Evolutionary conservation across 2,329 filamentous ascomycete genomes (phyloP).

Genomic region (Calonectria crousiana): DNA sequence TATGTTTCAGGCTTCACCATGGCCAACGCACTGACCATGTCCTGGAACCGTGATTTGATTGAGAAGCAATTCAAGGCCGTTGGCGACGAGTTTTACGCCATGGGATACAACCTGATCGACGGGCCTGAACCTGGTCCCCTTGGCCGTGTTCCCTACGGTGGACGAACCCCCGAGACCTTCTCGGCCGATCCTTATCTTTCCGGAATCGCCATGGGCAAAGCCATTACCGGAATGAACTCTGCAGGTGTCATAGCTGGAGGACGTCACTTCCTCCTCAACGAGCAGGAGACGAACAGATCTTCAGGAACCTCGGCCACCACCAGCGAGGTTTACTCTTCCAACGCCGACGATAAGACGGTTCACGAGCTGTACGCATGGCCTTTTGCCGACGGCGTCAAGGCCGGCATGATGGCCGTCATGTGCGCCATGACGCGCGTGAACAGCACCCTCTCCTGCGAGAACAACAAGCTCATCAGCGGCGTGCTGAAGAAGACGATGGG

Average conservation of each 20-base stretch:
- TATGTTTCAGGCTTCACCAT: slow-evolving; percentile 17
- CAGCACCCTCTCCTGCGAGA: background rate
- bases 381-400: slow-evolving; percentile 9
- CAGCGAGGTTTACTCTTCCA: slow-evolving; percentile 5
- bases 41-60: slow-evolving; percentile 6
- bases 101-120: slow-evolving; percentile 17
- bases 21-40: slow-evolving; percentile 15
- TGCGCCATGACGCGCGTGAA: slow-evolving; percentile 1
- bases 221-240: slow-evolving; percentile 75
- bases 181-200: slow-evolving; percentile 87
- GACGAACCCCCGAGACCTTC: slow-evolving; percentile 91
- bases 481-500: slow-evolving; percentile 79
- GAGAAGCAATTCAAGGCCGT: slow-evolving; percentile 8
- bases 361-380: slow-evolving; percentile 8
- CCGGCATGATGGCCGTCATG: slow-evolving; percentile 6
- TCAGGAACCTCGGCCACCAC: slow-evolving; percentile 4
- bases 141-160: slow-evolving; percentile 60
- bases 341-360: background rate
- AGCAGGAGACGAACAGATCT: slow-evolving; percentile 6
- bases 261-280: background rate
- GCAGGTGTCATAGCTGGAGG: slow-evolving; percentile 47
- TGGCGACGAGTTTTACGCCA: slow-evolving; percentile 10
- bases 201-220: slow-evolving; percentile 80
- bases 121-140: slow-evolving; percentile 7
- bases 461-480: slow-evolving; percentile 69